Evolutionary conservation across 345 rosid genomes (phyloP).

Genomic region (Pistacia atlantica): DNA sequence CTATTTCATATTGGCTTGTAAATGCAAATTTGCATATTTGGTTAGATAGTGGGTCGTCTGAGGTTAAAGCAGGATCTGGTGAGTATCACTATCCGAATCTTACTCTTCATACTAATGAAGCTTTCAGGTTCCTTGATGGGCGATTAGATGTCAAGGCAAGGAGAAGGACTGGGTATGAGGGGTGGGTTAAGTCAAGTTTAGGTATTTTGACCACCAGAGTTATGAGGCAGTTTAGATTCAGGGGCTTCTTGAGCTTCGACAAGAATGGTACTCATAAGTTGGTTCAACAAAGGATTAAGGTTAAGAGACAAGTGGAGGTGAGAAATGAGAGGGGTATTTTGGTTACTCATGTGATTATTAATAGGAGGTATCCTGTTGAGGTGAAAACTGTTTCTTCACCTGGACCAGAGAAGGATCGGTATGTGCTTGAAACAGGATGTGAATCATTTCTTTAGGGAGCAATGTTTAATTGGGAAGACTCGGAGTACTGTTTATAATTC

Average conservation of each 20-base stretch:
- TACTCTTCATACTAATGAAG: conserved; percentile 30
- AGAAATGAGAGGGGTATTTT: conserved; percentile 31
- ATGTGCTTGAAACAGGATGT: conserved; percentile 61
- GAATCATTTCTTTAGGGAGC: conserved; percentile 52
- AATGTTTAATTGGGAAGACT: conserved; percentile 28
- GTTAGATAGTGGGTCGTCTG: conserved; percentile 43
- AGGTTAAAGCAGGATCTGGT: conserved; percentile 45
- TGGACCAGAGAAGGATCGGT: conserved; percentile 22
- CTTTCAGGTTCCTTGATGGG: conserved; percentile 65
- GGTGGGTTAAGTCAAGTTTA: conserved; percentile 70
- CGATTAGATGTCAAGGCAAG: conserved; percentile 50
- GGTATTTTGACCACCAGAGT: conserved; percentile 68
- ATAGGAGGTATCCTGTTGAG: conserved; percentile 53
- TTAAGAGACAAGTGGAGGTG: conserved; percentile 41
- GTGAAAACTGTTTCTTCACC: conserved; percentile 54
- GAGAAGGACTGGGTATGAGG: conserved; percentile 45
- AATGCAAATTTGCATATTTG: conserved; percentile 83
- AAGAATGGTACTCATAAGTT: conserved; percentile 53
- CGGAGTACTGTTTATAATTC: conserved; percentile 33
- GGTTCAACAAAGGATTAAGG: conserved; percentile 50
- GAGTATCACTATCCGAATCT: conserved; percentile 34
- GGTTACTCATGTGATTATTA: conserved; percentile 22
- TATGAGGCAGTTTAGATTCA: conserved; percentile 39
- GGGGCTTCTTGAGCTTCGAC: conserved; percentile 43
- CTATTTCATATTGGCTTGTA: conserved; percentile 80